phyloP scores from a whole-genome alignment of 2,329 filamentous ascomycete species.

The Allantophomopsis cytisporea region DNA sequence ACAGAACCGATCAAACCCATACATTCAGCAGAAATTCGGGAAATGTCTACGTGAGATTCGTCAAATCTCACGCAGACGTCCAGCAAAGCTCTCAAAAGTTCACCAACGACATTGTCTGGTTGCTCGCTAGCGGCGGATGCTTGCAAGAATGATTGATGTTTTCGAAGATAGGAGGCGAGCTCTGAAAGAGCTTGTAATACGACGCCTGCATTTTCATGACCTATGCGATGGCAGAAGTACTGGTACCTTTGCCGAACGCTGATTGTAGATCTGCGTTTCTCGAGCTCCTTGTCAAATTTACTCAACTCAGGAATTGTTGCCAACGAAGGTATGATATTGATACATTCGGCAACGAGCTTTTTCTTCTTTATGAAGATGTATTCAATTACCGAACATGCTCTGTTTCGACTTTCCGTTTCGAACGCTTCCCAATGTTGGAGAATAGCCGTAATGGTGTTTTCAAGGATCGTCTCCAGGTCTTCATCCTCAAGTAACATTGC shows the following conservation, averaged over 20 bases:
- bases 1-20: slow-evolving; percentile 83
- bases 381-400: slow-evolving; percentile 48
- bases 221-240: slow-evolving; percentile 60
- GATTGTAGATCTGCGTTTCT: slow-evolving; percentile 47
- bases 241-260: slow-evolving; percentile 53
- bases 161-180: slow-evolving; percentile 57
- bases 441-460: slow-evolving; percentile 82
- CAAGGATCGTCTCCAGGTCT: slow-evolving; percentile 67
- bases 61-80: slow-evolving; percentile 78
- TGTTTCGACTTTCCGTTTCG: slow-evolving; percentile 40
- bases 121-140: slow-evolving; percentile 72
- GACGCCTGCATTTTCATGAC: slow-evolving; percentile 76
- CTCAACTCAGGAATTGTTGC: slow-evolving; percentile 54
- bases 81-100: slow-evolving; percentile 63
- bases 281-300: slow-evolving; percentile 53
- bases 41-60: slow-evolving; percentile 50
- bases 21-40: slow-evolving; percentile 63
- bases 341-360: slow-evolving; percentile 45
- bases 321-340: slow-evolving; percentile 68
- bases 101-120: slow-evolving; percentile 59
- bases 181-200: slow-evolving; percentile 72
- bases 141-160: slow-evolving; percentile 67
- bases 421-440: slow-evolving; percentile 67
- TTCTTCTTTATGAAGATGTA: slow-evolving; percentile 19
- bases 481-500: slow-evolving; percentile 62